Evolutionary conservation across 257 asterid genomes (phyloP).

Genomic region (Nicotiana paniculata): DNA sequence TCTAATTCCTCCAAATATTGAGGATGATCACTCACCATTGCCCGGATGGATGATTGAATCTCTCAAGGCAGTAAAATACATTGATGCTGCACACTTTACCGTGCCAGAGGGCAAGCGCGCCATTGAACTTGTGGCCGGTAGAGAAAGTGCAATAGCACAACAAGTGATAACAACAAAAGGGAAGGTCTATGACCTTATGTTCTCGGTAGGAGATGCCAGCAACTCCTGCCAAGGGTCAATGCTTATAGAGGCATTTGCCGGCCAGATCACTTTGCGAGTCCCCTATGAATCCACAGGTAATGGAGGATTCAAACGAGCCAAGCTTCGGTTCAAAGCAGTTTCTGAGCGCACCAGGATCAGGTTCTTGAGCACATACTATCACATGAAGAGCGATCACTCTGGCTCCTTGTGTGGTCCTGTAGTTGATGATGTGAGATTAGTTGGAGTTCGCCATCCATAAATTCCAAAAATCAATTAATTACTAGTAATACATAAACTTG

Average conservation of each 20-base stretch:
- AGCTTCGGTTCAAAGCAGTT: constrained; percentile 43
- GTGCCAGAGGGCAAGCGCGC: constrained; percentile 71
- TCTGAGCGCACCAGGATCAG: constrained; percentile 41
- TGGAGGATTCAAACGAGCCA: constrained; percentile 57
- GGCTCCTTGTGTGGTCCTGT: constrained; percentile 87
- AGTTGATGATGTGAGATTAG: constrained; percentile 59
- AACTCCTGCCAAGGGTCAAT: constrained; percentile 65
- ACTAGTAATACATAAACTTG: background rate
- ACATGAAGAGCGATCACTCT: constrained; percentile 56
- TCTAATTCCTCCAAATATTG: constrained; percentile 72
- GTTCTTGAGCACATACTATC: constrained; percentile 62
- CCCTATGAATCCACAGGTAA: constrained; percentile 50
- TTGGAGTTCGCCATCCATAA: constrained; percentile 24
- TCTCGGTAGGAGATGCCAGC: constrained; percentile 62
- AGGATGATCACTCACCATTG: constrained; percentile 75
- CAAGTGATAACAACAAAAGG: constrained; percentile 32
- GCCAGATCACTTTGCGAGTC: constrained; percentile 28
- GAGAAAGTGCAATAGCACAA: constrained; percentile 66
- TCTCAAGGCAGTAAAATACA: constrained; percentile 70
- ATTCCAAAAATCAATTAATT: background rate
- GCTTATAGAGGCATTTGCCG: constrained; percentile 64
- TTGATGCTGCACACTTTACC: constrained; percentile 57
- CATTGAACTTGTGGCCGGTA: constrained; percentile 61
- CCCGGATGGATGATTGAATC: constrained; percentile 85
- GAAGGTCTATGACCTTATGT: constrained; percentile 37